Conservation (phyloP, 208 protist species). For the Porcisia deanei region DNA sequence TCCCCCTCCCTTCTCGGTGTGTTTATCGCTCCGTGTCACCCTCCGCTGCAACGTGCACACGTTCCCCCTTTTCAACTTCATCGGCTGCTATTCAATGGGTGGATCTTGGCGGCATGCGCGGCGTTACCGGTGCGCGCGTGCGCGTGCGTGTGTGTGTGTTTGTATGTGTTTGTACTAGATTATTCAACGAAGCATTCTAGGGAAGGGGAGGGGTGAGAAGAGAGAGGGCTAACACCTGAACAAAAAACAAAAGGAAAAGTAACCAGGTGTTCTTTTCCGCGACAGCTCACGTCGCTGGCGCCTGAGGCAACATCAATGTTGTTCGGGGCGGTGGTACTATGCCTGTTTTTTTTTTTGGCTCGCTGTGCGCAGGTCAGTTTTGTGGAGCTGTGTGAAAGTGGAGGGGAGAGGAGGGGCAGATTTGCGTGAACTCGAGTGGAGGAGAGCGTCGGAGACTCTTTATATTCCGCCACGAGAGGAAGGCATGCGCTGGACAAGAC, state of each 20-base stretch:
- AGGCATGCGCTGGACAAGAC: background rate
- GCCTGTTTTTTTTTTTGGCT: background rate
- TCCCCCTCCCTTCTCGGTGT: background rate
- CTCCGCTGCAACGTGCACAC: background rate
- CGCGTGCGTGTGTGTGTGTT: background rate
- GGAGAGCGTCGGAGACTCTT: background rate
- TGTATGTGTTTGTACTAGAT: slow-evolving; percentile 4
- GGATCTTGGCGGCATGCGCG: background rate
- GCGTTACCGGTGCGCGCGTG: background rate
- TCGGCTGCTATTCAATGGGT: background rate
- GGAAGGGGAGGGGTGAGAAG: too few relatives aligned
- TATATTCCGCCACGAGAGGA: background rate
- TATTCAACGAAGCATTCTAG: background rate
- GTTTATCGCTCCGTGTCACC: background rate
- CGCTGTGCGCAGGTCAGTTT: background rate
- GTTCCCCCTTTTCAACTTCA: background rate
- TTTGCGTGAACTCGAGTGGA: background rate
- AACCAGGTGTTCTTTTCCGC: background rate
- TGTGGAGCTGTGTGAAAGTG: background rate
- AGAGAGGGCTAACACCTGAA: background rate
- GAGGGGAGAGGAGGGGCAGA: background rate
- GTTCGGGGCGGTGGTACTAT: background rate
- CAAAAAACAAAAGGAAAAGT: background rate
- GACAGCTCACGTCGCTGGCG: background rate
- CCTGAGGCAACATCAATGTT: background rate